A percentile compares a stretch with the other conserved stretches of the same genome.
phyloP scores from a whole-genome alignment of 1,139 yeast species.

The Magnusiomyces tetraspermus region DNA sequence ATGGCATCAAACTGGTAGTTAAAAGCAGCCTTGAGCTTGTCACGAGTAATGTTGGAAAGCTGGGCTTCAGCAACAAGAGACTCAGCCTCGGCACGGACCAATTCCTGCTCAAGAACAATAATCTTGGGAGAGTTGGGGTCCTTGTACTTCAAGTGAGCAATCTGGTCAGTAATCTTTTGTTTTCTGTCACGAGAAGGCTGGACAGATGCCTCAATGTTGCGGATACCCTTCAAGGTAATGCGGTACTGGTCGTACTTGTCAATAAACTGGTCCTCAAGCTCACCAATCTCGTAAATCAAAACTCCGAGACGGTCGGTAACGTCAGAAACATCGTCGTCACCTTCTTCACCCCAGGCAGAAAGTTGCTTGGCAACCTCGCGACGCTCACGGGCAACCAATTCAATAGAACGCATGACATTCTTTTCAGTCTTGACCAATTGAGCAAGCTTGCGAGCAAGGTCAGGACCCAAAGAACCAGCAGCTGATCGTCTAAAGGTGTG shows the following conservation, averaged over 20 bases:
- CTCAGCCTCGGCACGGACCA: constrained; percentile 98
- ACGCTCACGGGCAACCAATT: constrained; percentile 88
- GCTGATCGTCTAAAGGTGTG: constrained; percentile 74
- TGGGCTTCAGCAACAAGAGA: constrained; percentile 98
- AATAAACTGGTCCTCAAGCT: constrained; percentile 93
- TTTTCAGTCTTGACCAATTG: constrained; percentile 92
- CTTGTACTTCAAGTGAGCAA: constrained; percentile 94
- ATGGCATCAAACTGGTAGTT: constrained; percentile 94
- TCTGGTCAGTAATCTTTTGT: constrained; percentile 93
- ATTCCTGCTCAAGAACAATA: constrained; percentile 90
- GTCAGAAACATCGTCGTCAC: constrained; percentile 93
- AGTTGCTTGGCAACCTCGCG: constrained; percentile 94
- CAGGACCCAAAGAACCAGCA: constrained; percentile 94
- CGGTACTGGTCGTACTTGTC: constrained; percentile 98
- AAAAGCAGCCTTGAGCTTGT: constrained; percentile 94
- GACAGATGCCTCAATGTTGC: constrained; percentile 94
- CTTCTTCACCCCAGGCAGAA: constrained; percentile 95
- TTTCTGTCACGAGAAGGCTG: constrained; percentile 98
- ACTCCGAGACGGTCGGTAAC: constrained; percentile 97
- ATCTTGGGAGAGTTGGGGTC: constrained; percentile 97
- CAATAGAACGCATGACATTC: constrained; percentile 88
- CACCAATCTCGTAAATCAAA: constrained; percentile 89
- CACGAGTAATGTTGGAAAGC: constrained; percentile 93
- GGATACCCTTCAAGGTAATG: constrained; percentile 84
- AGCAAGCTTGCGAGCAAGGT: constrained; percentile 80